Evolutionary conservation across 495 filamentous ascomycete species (phyloP).

Genomic region (Penicillium samsonianum): DNA sequence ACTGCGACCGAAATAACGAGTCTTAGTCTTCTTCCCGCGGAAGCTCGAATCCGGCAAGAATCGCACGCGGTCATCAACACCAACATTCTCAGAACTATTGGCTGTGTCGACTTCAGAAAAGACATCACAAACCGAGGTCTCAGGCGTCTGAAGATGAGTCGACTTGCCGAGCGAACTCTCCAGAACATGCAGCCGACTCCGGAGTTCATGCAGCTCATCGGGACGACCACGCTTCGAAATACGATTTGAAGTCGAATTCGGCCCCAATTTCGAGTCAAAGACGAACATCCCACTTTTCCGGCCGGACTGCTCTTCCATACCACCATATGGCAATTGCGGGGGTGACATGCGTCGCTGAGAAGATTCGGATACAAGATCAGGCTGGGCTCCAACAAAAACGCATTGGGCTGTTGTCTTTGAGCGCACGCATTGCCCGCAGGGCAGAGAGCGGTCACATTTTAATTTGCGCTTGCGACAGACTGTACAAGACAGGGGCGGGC

Average conservation of each 20-base stretch:
- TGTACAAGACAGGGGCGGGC: constrained; percentile 45
- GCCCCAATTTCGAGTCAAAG: constrained; percentile 39
- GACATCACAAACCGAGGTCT: constrained; percentile 29
- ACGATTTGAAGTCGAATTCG: constrained; percentile 28
- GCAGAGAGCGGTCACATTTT: constrained; percentile 66
- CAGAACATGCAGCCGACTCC: constrained; percentile 32
- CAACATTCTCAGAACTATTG: constrained; percentile 27
- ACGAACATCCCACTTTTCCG: constrained; percentile 38
- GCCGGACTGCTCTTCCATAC: constrained; percentile 16
- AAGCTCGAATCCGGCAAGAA: constrained; percentile 40
- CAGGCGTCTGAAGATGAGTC: constrained; percentile 29
- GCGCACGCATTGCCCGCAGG: constrained; percentile 66
- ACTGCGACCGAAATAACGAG: constrained; percentile 51
- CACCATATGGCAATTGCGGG: constrained; percentile 19
- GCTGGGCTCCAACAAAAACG: constrained; percentile 34
- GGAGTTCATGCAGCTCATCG: constrained; percentile 41
- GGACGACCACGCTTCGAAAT: constrained; percentile 32
- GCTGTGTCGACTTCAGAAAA: constrained; percentile 22
- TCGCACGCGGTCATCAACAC: constrained; percentile 36
- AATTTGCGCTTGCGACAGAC: constrained; percentile 67
- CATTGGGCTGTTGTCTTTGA: constrained; percentile 42
- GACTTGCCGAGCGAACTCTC: constrained; percentile 34
- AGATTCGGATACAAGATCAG: constrained; percentile 13
- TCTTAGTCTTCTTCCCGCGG: constrained; percentile 50
- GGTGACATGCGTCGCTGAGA: constrained; percentile 18